Base-by-base conservation (phyloP, 148 eudicot genomes). In the Simmondsia chinensis region DNA sequence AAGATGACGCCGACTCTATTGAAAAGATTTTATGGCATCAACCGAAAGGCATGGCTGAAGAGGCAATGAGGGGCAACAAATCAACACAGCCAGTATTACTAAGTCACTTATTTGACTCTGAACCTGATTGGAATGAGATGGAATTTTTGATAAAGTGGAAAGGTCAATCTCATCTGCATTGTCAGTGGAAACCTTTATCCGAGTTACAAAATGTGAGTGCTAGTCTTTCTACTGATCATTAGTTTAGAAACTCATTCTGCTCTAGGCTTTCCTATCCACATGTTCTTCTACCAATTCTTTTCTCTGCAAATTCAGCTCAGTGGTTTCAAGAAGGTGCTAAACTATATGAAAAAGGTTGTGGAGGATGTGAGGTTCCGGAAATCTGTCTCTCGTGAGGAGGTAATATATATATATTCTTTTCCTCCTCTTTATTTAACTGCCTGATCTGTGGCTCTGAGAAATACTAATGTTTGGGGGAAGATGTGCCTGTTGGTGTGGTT, bases 11-110 rank as follows among this genome's bases (percentile, higher is more conserved):
- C 24, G 94, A 86, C 46, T 61, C 73, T 0, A 93, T 86, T 72
- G 96, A 93, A 63, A 86, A 70, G 66, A 96, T 93, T 24, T 66
- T 80, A 53, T 93, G 96, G 94, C 99, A 93, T 77, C 99, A 93
- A 54, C 87, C 83, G 18, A 79, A 58, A 73, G 99, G 99, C 53
- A 82, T 67, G 60, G 96, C 96, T 33, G 99, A 86, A 59, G 99
- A 93, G 69, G 96, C 99, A 41, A 44, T 34, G 49, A 74, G 64
- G 59, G 70, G 65, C 53, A 73, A 75, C 28, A 86, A 59, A 59
- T 80, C 94, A 42, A 67, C 77, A 9, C 89, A 82, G 13, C 95
- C 96, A 17, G 61, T 77, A 56, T 64, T 93, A 54, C 44, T 80
- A 55, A 80, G 79, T 64, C 76, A 86, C 58, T 72, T 86, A 58